Base-by-base conservation (phyloP, 2,329 filamentous ascomycete species). In the Stachybotrys elegans region DNA sequence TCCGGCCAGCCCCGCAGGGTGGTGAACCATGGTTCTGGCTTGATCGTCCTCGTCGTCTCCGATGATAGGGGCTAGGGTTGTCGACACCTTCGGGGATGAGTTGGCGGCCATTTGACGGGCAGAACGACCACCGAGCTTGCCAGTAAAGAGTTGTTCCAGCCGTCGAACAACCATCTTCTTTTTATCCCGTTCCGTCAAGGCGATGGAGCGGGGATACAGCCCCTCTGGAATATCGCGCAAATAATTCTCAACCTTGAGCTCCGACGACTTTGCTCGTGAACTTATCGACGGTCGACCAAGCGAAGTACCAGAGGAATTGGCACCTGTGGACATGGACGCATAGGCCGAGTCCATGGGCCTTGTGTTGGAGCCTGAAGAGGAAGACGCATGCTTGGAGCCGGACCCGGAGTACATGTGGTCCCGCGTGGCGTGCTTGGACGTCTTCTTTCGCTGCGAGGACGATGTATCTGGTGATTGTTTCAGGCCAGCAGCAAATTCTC, bases 121-220 rank as follows among this genome's bases (percentile, higher is more conserved):
- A 11, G 21, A 12, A 19, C 69, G 63, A 5, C 68, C 68, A 4
- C 61, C 63, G 16, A 75, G 71, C 56, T 84, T 86, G 3, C 88
- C 88, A 0, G 87, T 89, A 49, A 93, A 94, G 2, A 94, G 73
- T 50, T 91, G 86, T 56, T 94, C 88, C 6, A 94, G 62, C 3
- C 86, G 77, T 43, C 80, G 76, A 3, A 92, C 88, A 0, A 92
- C 84, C 17, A 90, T 58, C 57, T 83, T 88, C 68, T 88, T 89
- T 67, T 81, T 88, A 6, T 85, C 77, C 51, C 79, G 83, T 13
- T 92, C 87, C 0, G 82, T 81, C 76, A 90, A 79, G 1, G 69
- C 60, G 20, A 74, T 69, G 35, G 76, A 72, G 11, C 76, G 75
- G 0, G 85, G 84, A 29, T 88, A 71, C 0, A 90, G 58, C 0